phyloP scores from a whole-genome alignment of 2,329 filamentous ascomycete genomes.

The Pleomassaria siparia region DNA sequence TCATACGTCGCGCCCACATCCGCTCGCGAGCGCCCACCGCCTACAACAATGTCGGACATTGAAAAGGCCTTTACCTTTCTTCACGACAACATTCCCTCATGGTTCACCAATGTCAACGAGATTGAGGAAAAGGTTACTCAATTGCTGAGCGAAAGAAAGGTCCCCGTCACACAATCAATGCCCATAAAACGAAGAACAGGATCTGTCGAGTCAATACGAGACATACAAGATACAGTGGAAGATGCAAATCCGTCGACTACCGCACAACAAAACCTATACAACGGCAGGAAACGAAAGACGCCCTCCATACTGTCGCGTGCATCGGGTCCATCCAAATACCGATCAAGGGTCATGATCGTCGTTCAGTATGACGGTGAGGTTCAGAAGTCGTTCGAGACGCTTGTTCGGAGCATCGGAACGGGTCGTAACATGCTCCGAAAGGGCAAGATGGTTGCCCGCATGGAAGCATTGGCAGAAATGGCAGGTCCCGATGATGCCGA shows the following conservation, averaged over 20 bases:
- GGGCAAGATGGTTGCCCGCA: constrained; percentile 79
- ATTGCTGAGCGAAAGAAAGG: constrained; percentile 38
- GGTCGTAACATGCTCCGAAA: constrained; percentile 84
- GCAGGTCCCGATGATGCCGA: constrained; percentile 30
- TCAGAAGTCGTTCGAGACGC: constrained; percentile 76
- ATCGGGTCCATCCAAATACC: constrained; percentile 58
- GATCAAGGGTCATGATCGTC: constrained; percentile 74
- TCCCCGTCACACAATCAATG: constrained; percentile 28
- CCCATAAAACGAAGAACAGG: constrained; percentile 34
- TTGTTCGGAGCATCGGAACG: constrained; percentile 79
- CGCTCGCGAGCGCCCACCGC: constrained; percentile 3
- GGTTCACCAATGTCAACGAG: constrained; percentile 36
- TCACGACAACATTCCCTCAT: constrained; percentile 42
- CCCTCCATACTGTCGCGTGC: constrained; percentile 43
- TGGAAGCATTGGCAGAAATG: constrained; percentile 52
- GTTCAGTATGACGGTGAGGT: constrained; percentile 93
- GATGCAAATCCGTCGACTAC: constrained; percentile 15
- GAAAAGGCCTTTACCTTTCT: constrained; percentile 42
- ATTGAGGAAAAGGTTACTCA: constrained; percentile 35
- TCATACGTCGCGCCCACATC: constrained; percentile 9
- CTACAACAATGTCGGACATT: constrained; percentile 39
- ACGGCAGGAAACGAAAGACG: constrained; percentile 47
- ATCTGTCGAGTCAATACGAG: constrained; percentile 42
- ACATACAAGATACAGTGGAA: constrained; percentile 26
- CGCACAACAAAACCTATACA: constrained; percentile 18